Conservation (phyloP, 225 moss, liverwort and hornwort genomes). For the Pseudisothecium myosuroides region DNA sequence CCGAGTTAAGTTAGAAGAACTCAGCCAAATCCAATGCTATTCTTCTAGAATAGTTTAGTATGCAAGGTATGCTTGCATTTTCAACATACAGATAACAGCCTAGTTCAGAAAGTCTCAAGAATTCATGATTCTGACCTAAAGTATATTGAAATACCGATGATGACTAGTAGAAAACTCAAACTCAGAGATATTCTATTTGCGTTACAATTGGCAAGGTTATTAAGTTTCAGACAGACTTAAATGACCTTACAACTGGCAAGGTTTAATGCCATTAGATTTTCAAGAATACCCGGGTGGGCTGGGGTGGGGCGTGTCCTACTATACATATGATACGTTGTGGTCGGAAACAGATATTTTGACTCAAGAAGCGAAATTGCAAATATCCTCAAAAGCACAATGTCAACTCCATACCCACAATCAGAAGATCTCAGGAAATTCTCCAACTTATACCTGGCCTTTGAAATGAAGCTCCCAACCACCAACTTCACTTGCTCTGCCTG, state of each 20-base stretch:
- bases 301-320: neutral
- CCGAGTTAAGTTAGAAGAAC: neutral
- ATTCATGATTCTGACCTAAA: neutral
- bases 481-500: slow-evolving; percentile 49
- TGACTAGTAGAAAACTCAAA: neutral
- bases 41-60: neutral
- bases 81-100: neutral
- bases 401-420: neutral
- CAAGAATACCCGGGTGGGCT: neutral
- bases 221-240: neutral
- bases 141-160: neutral
- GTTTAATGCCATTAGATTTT: neutral
- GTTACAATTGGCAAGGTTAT: neutral
- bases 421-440: neutral
- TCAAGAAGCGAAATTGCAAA: neutral
- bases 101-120: neutral
- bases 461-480: slow-evolving; percentile 76
- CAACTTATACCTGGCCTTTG: slow-evolving; percentile 46
- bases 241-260: neutral
- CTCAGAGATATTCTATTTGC: neutral
- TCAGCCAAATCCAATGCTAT: neutral
- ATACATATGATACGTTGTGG: neutral
- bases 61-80: neutral
- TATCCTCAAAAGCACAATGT: neutral
- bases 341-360: neutral